Base-by-base conservation (phyloP, 176 grass and related monocot species). In the Elymus sibiricus region DNA sequence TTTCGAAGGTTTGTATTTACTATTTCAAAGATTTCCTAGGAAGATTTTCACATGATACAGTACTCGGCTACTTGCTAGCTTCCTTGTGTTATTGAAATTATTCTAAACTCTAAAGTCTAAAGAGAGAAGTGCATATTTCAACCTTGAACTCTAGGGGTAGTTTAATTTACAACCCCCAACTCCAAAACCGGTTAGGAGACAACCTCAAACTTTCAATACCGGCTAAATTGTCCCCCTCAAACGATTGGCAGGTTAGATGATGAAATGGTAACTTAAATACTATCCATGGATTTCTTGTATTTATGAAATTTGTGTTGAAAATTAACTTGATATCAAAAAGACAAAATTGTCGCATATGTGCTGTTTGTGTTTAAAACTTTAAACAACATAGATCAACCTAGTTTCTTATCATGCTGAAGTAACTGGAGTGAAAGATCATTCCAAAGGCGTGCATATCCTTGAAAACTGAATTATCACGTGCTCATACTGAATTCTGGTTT, bases 1-100 rank as follows among this genome's bases (percentile, higher is more conserved):
- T 76, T 79, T 92, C 92, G 55, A 94, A 94, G 94, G 97, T 98
- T 84, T 86, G 60, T 25, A 51, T 92, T 40, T 31, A 40, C 64
- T 16, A 34, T 26, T 9, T 38, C 62, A 37, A 76, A 25, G 44
- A 75, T 79, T 79, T 86, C 89, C 5, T 69, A 74, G 9, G 34
- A 72, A 73, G 46, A 73, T 72, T 86, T 46, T 49, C 37, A 71
- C 24, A 82, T 70, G 5, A 28, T 39, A 49, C 42, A n/a, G 19
- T 69, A 19, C 47, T 44, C 2, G 11, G n/a, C 39, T 73, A 38
- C 37, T 88, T 14, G 7, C 51, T 71, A 79, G 1, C 39, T 83
- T 71, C 37, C 19, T 56, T 38, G 40, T 13, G 9, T 19, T 73
- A 73, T 39, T 39, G 6, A 69, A 31, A 49, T n/a, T 53, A 51